Conservation (phyloP, 345 rosid genomes). For the Brassica cretica region DNA sequence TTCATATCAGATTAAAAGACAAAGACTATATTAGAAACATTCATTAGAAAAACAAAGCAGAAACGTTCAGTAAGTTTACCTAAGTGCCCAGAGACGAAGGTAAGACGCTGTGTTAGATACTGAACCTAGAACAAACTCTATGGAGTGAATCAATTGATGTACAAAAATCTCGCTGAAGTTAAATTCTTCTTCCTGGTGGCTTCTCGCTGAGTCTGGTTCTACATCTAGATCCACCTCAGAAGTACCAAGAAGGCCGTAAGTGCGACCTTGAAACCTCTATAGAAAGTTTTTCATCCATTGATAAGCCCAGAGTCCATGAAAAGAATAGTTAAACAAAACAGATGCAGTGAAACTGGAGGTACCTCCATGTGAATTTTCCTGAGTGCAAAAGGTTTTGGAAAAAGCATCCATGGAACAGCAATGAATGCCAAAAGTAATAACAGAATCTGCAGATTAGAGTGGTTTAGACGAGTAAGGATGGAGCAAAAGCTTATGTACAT, state of each 20-base stretch:
- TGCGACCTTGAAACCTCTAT: constrained; percentile 93
- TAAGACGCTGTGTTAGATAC: constrained; percentile 98
- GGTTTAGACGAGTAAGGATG: constrained; percentile 24
- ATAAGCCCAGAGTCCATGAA: neutral
- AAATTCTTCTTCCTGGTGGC: constrained; percentile 73
- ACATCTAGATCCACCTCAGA: constrained; percentile 78
- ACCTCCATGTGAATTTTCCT: constrained; percentile 86
- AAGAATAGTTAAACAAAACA: neutral
- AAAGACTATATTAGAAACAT: neutral
- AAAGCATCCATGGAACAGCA: constrained; percentile 98
- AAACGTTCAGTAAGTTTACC: constrained; percentile 43
- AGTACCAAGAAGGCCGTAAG: constrained; percentile 78
- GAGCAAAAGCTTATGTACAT: constrained; percentile 15
- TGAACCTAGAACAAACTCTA: constrained; percentile 93
- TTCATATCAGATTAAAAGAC: no score
- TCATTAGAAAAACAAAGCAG: neutral
- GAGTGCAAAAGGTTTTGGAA: constrained; percentile 92
- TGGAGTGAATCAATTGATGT: constrained; percentile 99
- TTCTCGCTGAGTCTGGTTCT: constrained; percentile 75
- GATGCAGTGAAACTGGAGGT: constrained; percentile 21
- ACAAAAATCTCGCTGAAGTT: constrained; percentile 97
- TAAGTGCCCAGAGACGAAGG: constrained; percentile 99
- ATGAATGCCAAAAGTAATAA: constrained; percentile 73
- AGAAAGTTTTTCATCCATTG: neutral
- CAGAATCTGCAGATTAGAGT: constrained; percentile 57